Base-by-base conservation (phyloP, 2,329 filamentous ascomycete species). In the Stagonosporopsis cucurbitacearum region DNA sequence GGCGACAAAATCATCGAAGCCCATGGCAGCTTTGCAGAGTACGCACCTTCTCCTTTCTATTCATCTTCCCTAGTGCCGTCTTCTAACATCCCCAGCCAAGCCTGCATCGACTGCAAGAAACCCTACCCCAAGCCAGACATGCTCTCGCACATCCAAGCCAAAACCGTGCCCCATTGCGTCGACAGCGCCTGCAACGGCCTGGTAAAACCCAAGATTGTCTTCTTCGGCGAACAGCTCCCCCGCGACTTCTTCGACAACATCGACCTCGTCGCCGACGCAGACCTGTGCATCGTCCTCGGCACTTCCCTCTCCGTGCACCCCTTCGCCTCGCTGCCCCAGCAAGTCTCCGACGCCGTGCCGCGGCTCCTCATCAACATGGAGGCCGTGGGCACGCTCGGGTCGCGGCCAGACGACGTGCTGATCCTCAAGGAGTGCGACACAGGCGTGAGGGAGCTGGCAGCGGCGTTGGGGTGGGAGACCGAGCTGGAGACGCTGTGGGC, bases 191-290 rank as follows among this genome's bases (percentile, higher is more conserved):
- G 94, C 72, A 80, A 83, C 32, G 93, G 93, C 0, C 79, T 95
- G 2, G 91, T 97, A 33, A 97, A 97, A 77, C 93, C 93, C 0
- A 91, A 96, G 67, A 96, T 97, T 70, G 92, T 96, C 30, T 97
- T 97, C 78, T 97, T 96, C 66, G 92, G 92, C 46, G 92, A 96
- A 71, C 75, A 84, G 1, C 77, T 93, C 2, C 90, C 90, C 0
- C 73, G 78, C 6, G 77, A 76, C 0, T 96, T 96, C 75, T 87
- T 88, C 69, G 71, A 77, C 6, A 86, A 85, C 55, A 78, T 80
- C 25, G 71, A 78, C 36, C 83, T 86, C 0, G 77, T 77, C 1
- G 25, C 23, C 2, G 77, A 83, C 66, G 90, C 91, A 0, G 92
- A 96, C 70, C 77, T 97, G 2, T 84, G 89, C 37, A 88, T 98